These are phyloP conservation scores for Candida dendrica DNA, from an alignment of 805 yeast species.

Conservation along the genomic window DNA sequence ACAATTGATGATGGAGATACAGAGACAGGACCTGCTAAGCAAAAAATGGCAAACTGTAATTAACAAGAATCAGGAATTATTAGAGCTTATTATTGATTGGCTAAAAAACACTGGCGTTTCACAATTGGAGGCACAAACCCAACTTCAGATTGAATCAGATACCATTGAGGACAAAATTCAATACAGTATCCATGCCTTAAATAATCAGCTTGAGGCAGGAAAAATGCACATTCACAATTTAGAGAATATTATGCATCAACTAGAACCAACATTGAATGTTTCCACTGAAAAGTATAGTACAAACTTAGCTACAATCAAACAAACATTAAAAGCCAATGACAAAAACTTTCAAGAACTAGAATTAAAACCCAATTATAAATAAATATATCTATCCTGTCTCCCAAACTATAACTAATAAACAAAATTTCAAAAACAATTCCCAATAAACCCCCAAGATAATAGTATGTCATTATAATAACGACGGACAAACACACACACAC, in stretches of 20 bases:
- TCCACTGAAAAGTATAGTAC: neutral
- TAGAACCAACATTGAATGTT: neutral
- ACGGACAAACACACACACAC: too few relatives aligned
- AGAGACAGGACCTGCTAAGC: conserved; percentile 25
- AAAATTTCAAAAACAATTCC: too few relatives aligned
- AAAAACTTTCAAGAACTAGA: too few relatives aligned
- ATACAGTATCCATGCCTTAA: neutral
- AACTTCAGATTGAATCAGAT: neutral
- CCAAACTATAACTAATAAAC: too few relatives aligned
- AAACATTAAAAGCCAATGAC: too few relatives aligned
- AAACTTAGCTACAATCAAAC: too few relatives aligned
- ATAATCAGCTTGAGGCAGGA: neutral
- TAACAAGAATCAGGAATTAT: conserved; percentile 21
- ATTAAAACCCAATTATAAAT: too few relatives aligned
- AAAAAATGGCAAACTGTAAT: conserved; percentile 20
- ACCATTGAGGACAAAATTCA: neutral
- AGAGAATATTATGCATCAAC: conserved; percentile 1
- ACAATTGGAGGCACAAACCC: neutral
- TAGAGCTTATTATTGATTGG: conserved; percentile 13
- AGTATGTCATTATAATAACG: too few relatives aligned
- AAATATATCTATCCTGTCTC: too few relatives aligned
- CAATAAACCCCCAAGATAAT: too few relatives aligned
- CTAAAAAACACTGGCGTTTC: neutral
- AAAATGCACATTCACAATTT: neutral
- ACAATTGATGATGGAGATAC: conserved; percentile 21